Conservation (phyloP, 371 early-diverging fungal species). For the Blakeslea trispora region DNA sequence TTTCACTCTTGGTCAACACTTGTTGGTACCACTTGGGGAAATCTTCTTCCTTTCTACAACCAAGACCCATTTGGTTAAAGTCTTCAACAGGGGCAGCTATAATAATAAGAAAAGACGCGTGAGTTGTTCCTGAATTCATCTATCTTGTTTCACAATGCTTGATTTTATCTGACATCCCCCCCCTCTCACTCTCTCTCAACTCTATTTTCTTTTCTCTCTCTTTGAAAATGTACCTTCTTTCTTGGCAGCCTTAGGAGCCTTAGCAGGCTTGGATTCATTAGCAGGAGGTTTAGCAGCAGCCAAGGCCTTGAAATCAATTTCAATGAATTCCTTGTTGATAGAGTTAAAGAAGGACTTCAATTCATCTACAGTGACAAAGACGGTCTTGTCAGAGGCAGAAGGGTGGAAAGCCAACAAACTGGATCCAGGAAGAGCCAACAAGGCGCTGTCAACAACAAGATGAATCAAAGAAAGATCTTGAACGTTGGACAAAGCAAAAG, state of each 20-base stretch:
- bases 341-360: slow-evolving; percentile 50
- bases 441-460: slow-evolving; percentile 59
- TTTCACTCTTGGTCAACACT: slow-evolving; percentile 93
- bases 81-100: slow-evolving; percentile 44
- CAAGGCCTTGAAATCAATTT: slow-evolving; percentile 50
- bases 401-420: slow-evolving; percentile 64
- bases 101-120: slow-evolving; percentile 18
- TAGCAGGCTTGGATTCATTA: slow-evolving; percentile 35
- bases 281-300: slow-evolving; percentile 44
- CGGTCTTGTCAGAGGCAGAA: slow-evolving; percentile 52
- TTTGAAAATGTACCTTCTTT: slow-evolving; percentile 43
- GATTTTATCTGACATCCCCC: too few relatives aligned
- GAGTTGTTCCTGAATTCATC: too few relatives aligned
- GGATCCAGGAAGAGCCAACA: slow-evolving; percentile 38
- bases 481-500: slow-evolving; percentile 62
- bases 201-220: not conserved
- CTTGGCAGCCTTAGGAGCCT: slow-evolving; percentile 29
- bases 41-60: slow-evolving; percentile 90
- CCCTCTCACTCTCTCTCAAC: too few relatives aligned
- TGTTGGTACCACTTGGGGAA: slow-evolving; percentile 96
- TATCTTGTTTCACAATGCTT: too few relatives aligned
- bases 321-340: slow-evolving; percentile 36
- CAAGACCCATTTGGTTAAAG: slow-evolving; percentile 86
- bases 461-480: slow-evolving; percentile 53
- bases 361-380: slow-evolving; percentile 55